Percentiles rank a stretch among this genome's conserved stretches.
Evolutionary conservation across 495 filamentous ascomycete genomes (phyloP).

Genomic region (Letharia lupina): DNA sequence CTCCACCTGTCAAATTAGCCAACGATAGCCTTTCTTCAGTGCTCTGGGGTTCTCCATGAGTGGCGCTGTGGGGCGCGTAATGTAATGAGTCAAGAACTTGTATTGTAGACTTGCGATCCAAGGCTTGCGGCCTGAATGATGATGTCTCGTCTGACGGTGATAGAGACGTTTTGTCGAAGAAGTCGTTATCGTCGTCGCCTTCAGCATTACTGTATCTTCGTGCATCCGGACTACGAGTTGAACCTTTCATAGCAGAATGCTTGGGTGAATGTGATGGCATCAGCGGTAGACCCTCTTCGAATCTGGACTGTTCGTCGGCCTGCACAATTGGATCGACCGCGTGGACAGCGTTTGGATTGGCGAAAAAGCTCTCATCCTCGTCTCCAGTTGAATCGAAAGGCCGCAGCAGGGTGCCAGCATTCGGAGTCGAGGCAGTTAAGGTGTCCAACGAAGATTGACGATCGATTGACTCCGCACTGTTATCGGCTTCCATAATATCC

Average conservation of each 20-base stretch:
- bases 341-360: slow-evolving; percentile 8
- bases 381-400: slow-evolving; percentile 28
- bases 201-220: slow-evolving; percentile 4
- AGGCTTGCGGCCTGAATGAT: slow-evolving; percentile 14
- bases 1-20: slow-evolving; percentile 8
- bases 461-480: slow-evolving; percentile 25
- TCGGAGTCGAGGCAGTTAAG: slow-evolving; percentile 28
- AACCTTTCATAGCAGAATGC: background rate
- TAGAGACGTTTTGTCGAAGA: slow-evolving; percentile 35
- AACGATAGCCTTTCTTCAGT: slow-evolving; percentile 6
- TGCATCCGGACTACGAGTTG: slow-evolving; percentile 22
- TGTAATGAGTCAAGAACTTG: slow-evolving; percentile 42
- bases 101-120: slow-evolving; percentile 52
- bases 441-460: background rate
- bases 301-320: slow-evolving; percentile 41
- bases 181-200: slow-evolving; percentile 16
- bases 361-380: slow-evolving; percentile 26
- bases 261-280: slow-evolving; percentile 29
- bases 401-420: slow-evolving; percentile 24
- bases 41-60: background rate
- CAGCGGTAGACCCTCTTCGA: slow-evolving; percentile 52
- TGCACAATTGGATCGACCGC: slow-evolving; percentile 13
- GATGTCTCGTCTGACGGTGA: slow-evolving; percentile 38
- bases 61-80: slow-evolving; percentile 9
- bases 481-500: slow-evolving; percentile 36